These are phyloP conservation scores for Ogataea angusta DNA, from an alignment of 805 yeast species.

Conservation along the genomic window DNA sequence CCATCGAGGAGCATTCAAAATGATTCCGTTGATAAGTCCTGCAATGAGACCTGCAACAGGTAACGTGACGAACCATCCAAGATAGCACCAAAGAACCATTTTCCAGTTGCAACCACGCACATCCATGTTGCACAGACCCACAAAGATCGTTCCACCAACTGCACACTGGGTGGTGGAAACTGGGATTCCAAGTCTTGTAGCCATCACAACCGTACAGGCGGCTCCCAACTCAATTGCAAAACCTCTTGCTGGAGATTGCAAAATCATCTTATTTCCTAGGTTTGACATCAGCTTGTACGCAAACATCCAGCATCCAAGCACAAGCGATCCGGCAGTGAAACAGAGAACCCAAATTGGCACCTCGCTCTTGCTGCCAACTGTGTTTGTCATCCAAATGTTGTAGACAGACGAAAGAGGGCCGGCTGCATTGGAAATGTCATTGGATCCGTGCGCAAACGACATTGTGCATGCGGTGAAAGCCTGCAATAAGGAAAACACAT, in stretches of 20 bases:
- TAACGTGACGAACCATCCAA: constrained; percentile 70
- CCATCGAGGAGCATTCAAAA: constrained; percentile 58
- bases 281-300: constrained; percentile 67
- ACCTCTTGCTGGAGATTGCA: constrained; percentile 78
- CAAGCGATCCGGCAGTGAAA: constrained; percentile 64
- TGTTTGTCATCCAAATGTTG: constrained; percentile 54
- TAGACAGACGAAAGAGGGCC: constrained; percentile 72
- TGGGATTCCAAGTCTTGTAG: constrained; percentile 69
- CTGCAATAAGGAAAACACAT: constrained; percentile 63
- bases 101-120: constrained; percentile 69
- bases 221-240: constrained; percentile 76
- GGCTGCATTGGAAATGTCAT: constrained; percentile 74
- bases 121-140: constrained; percentile 69
- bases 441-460: constrained; percentile 82
- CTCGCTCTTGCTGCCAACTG: constrained; percentile 43
- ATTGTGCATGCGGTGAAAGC: constrained; percentile 72
- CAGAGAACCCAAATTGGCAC: constrained; percentile 73
- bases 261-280: constrained; percentile 69
- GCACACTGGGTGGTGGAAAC: constrained; percentile 78
- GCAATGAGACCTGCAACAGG: constrained; percentile 73
- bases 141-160: constrained; percentile 73
- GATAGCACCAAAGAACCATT: constrained; percentile 67
- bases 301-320: constrained; percentile 65
- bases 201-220: constrained; percentile 71
- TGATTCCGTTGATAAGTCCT: constrained; percentile 61